phyloP scores from a whole-genome alignment of 1,284 basidiomycete genomes.

The Malassezia slooffiae region DNA sequence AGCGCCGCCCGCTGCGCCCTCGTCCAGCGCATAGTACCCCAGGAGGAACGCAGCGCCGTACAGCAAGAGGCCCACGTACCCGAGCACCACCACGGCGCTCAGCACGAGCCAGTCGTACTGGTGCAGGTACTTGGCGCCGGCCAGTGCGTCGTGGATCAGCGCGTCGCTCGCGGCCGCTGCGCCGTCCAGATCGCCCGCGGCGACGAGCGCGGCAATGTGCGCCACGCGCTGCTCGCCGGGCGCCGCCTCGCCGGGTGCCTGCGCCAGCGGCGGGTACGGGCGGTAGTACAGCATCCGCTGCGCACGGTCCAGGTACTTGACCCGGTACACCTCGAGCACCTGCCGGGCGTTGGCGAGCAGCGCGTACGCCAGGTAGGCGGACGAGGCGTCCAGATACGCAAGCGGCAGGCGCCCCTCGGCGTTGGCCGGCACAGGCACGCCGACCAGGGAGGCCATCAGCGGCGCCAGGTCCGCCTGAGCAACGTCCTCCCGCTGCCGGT shows the following conservation, averaged over 20 bases:
- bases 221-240: constrained; percentile 45
- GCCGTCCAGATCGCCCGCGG: constrained; percentile 49
- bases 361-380: constrained; percentile 53
- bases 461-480: constrained; percentile 75
- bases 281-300: constrained; percentile 24
- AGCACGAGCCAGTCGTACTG: constrained; percentile 71
- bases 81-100: constrained; percentile 58
- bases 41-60: constrained; percentile 40
- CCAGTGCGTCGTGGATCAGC: constrained; percentile 56
- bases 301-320: constrained; percentile 58
- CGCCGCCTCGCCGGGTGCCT: constrained; percentile 22
- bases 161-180: constrained; percentile 53
- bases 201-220: constrained; percentile 46
- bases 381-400: constrained; percentile 32
- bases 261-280: constrained; percentile 18
- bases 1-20: neutral
- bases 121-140: constrained; percentile 68
- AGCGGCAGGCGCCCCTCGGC: constrained; percentile 46
- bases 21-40: constrained; percentile 21
- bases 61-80: constrained; percentile 65
- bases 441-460: constrained; percentile 54
- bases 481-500: constrained; percentile 50
- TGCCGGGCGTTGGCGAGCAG: constrained; percentile 64
- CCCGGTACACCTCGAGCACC: constrained; percentile 65
- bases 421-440: constrained; percentile 42